These are phyloP conservation scores for Dactylellina haptotyla DNA, from an alignment of 2,329 filamentous ascomycete genomes.

Conservation along the genomic window DNA sequence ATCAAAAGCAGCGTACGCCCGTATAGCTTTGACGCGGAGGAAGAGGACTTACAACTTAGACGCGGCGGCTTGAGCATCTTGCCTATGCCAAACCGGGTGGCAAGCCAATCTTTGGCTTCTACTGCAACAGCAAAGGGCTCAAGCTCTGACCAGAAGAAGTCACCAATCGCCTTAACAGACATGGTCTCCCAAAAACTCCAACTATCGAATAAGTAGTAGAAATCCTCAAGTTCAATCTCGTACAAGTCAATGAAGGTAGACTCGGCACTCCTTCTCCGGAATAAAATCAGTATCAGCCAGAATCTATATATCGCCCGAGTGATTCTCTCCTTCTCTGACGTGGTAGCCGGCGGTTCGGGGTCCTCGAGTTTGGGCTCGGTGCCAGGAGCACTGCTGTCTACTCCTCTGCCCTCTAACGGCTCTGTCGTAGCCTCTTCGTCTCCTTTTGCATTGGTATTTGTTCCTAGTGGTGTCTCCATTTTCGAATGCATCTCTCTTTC, in stretches of 20 bases:
- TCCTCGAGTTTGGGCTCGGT: neutral
- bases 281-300: slow-evolving; percentile 1
- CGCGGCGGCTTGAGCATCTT: neutral
- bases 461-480: neutral
- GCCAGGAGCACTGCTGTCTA: neutral
- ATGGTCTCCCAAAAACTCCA: slow-evolving; percentile 19
- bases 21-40: too few relatives aligned
- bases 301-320: slow-evolving; percentile 17
- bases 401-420: neutral
- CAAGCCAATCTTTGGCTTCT: neutral
- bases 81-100: too few relatives aligned
- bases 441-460: neutral
- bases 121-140: neutral
- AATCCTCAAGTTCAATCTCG: neutral
- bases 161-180: neutral
- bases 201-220: slow-evolving; percentile 7
- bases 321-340: slow-evolving; percentile 3
- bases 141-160: neutral
- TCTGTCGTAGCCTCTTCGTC: neutral
- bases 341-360: neutral
- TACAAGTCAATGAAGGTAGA: neutral
- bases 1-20: too few relatives aligned
- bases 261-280: neutral
- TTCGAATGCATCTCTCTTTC: slow-evolving; percentile 2
- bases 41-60: neutral